Conservation (phyloP, 371 early-diverging fungal genomes). For the Mucor irregularis region DNA sequence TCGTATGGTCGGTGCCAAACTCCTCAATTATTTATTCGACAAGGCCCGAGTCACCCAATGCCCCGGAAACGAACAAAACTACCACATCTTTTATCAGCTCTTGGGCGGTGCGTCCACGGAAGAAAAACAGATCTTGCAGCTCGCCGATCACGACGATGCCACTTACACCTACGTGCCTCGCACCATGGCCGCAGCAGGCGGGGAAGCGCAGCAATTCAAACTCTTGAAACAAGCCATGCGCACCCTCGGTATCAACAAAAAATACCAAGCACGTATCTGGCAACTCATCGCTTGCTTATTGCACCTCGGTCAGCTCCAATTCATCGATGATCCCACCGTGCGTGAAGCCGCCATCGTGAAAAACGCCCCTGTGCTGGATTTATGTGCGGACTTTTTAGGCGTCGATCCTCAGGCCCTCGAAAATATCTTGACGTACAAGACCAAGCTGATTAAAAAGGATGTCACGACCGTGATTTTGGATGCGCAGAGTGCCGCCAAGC, state of each 20-base stretch:
- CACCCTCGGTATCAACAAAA: constrained; percentile 74
- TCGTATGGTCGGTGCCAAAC: constrained; percentile 85
- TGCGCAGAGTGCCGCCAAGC: constrained; percentile 65
- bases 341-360: constrained; percentile 74
- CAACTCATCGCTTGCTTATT: constrained; percentile 83
- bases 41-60: constrained; percentile 68
- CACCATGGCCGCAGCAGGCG: constrained; percentile 19
- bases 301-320: constrained; percentile 84
- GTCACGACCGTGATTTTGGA: constrained; percentile 86
- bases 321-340: constrained; percentile 55
- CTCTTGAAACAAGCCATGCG: constrained; percentile 71
- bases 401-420: constrained; percentile 79
- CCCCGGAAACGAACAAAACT: constrained; percentile 76
- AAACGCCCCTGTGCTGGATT: constrained; percentile 69
- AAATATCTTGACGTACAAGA: constrained; percentile 82
- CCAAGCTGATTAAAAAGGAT: constrained; percentile 75
- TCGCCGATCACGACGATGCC: constrained; percentile 25
- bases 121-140: constrained; percentile 37
- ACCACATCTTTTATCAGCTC: constrained; percentile 92
- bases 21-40: constrained; percentile 92
- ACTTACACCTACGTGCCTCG: constrained; percentile 37
- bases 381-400: constrained; percentile 85
- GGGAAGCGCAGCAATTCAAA: constrained; percentile 44
- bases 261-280: constrained; percentile 78
- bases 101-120: constrained; percentile 50